phyloP scores from a whole-genome alignment of 768 basidiomycete genomes.

The Porphyrellus cyaneotinctus region DNA sequence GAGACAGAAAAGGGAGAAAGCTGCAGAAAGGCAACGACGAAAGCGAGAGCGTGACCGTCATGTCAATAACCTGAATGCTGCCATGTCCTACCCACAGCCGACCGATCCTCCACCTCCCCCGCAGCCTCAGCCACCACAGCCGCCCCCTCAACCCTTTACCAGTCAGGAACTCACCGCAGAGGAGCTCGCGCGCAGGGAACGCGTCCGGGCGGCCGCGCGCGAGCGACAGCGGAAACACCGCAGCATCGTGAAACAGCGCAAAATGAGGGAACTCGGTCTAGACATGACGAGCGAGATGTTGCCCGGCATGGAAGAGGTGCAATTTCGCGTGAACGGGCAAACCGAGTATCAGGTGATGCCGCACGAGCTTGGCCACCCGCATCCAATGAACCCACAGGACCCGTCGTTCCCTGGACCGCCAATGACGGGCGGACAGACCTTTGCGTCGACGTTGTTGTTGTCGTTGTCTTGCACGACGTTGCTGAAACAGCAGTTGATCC shows the following conservation, averaged over 20 bases:
- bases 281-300: constrained; percentile 77
- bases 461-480: constrained; percentile 72
- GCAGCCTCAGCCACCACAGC: constrained; percentile 33
- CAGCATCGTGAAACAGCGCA: constrained; percentile 69
- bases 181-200: constrained; percentile 62
- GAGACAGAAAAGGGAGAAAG: constrained; percentile 78
- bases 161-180: constrained; percentile 50
- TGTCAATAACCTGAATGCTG: constrained; percentile 38
- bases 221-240: constrained; percentile 84
- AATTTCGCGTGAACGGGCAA: constrained; percentile 53
- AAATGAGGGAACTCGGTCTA: constrained; percentile 77
- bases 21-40: constrained; percentile 77
- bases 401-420: constrained; percentile 58
- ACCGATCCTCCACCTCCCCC: constrained; percentile 30
- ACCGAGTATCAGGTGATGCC: constrained; percentile 37
- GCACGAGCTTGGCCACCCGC: constrained; percentile 33
- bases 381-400: constrained; percentile 42
- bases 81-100: constrained; percentile 39
- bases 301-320: constrained; percentile 60
- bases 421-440: constrained; percentile 63
- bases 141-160: constrained; percentile 22
- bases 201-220: constrained; percentile 70
- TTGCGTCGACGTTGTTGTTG: constrained; percentile 72
- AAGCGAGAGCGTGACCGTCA: constrained; percentile 71
- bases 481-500: constrained; percentile 70